Evolutionary conservation across 257 asterid genomes (phyloP), one percentile per base, ranked within the genome.

Genomic region (Solanum peruvianum): DNA sequence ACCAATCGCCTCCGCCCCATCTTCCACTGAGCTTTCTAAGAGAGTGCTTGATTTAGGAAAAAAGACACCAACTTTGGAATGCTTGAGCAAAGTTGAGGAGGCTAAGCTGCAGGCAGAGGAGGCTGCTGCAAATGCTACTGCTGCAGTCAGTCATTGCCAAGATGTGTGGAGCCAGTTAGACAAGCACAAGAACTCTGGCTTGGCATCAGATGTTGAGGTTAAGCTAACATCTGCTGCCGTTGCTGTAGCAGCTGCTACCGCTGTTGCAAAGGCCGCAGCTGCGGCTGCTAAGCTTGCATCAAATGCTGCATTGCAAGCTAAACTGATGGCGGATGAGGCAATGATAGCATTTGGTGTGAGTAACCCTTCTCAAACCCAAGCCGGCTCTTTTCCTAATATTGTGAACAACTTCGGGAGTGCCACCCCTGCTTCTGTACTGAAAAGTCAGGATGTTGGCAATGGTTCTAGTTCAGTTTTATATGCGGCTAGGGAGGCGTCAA

Each of bases 201-300:
- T 97, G 94, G 75, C 89, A 78, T 86, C 92, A 31, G 98, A 93
- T 88, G 89, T 89, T 67, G 97, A 96, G 91, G 90, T 94, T 86
- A 95, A 92, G 90, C 87, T 97, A 88, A 94, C 96, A n/a, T 93
- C 98, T 83, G 98, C 98, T 87, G 97, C 98, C 90, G 96, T 87
- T 90, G 95, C 95, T 66, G 89, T 97, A 81, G 98, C 99, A 27
- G 99, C 99, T 16, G 97, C 99, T 90, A 92, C 98, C 83, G 91
- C 97, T 89, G 98, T 97, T 87, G 99, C 99, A 23, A 97, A 93
- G 95, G 99, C 98, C 29, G 99, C 99, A 2, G 97, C 99, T 37
- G 98, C 98, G 31, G 98, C 99, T 87, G 99, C 99, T 78, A 94
- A 93, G 92, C 91, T 97, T 77, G 99, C 99, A 82, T 94, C 94